Evolutionary conservation across 192 early-diverging fungal genomes (phyloP), one percentile per base, ranked within the genome.

Genomic region (Rhizophagus clarus): DNA sequence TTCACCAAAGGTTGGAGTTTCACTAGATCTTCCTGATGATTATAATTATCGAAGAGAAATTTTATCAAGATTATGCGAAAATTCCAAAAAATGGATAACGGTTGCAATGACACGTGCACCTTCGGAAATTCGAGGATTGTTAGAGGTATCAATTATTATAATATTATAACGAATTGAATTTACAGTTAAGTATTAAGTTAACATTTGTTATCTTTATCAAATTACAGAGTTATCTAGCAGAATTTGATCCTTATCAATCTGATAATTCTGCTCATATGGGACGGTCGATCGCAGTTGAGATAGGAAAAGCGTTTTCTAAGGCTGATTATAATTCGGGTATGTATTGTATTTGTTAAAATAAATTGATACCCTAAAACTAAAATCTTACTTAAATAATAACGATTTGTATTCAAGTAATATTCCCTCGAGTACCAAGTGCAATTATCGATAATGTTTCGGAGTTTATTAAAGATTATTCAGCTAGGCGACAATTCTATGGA

Each of bases 11-110:
- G 84, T 93, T 29, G 86, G 85, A 26, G 86, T 93, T 15, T 92
- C 91, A 15, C 83, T 95, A 64, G 88, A 92, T 76, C 80, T 95
- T 37, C 89, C 91, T 10, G 94, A 95, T 83, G 91, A 91, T 3
- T 90, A 92, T 73, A 71, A 85, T 31, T 94, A 95, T 79, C 93
- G 93, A 63, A 88, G 90, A 79, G 88, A 91, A 28, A 77, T 95
- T 49, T 89, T 90, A 51, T 83, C 87, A 22, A 85, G 83, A 47
- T 87, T 93, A 40, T 88, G 87, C 1, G 91, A 89, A 29, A 81
- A 88, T 73, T 90, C 91, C 32, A 89, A 84, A 42, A 89, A 88
- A 77, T 95, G 94, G 94, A 85, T 95, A 29, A 84, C 82, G 32
- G 71, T 90, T 37, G 85, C 88, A 29, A 89, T 92, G 60, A 82